Percentiles rank a stretch among this genome's conserved stretches.
Conservation (phyloP, 441 rosid genomes). For the Pelargonium citronellum region DNA sequence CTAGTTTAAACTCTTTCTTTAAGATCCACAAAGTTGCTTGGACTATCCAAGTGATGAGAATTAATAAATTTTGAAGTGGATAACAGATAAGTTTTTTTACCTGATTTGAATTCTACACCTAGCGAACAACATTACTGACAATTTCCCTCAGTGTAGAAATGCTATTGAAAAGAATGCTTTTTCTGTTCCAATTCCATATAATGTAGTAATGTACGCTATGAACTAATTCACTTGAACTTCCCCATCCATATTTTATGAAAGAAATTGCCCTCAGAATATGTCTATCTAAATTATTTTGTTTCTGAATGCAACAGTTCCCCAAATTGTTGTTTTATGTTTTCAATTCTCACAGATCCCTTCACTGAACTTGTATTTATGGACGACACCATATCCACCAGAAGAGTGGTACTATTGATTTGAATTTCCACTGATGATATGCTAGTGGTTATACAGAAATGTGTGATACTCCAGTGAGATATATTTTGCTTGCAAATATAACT, state of each 20-base stretch:
- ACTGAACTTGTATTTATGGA: neutral
- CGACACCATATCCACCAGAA: neutral
- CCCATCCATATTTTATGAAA: neutral
- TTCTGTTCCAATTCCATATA: too few relatives aligned
- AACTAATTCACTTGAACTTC: neutral
- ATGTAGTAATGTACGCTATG: too few relatives aligned
- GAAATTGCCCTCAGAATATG: neutral
- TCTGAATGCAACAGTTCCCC: neutral
- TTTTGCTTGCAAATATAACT: neutral
- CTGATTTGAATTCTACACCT: neutral
- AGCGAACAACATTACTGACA: neutral
- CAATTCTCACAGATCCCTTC: neutral
- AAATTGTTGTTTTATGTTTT: neutral
- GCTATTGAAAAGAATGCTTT: neutral
- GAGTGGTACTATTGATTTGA: neutral
- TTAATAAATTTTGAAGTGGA: neutral
- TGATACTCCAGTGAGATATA: neutral
- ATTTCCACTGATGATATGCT: neutral
- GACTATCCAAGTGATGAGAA: neutral
- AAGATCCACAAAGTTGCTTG: neutral
- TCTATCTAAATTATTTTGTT: neutral
- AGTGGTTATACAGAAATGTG: neutral
- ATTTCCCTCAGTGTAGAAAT: neutral
- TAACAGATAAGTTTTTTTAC: neutral
- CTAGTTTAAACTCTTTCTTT: neutral